phyloP scores from a whole-genome alignment of 176 grass and related monocot genomes.

The Musa troglodytarum region DNA sequence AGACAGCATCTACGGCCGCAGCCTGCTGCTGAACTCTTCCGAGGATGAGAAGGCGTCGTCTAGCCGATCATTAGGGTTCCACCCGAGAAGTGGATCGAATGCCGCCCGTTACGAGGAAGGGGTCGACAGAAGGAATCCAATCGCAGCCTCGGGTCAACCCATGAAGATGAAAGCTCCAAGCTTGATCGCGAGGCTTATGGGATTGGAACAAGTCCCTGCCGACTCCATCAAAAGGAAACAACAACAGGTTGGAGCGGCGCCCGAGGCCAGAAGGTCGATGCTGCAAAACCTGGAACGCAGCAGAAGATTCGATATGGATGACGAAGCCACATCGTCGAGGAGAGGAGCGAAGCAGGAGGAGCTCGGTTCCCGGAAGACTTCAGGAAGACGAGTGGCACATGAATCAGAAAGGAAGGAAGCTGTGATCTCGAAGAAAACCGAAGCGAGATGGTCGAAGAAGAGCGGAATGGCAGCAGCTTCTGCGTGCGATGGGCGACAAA shows the following conservation, averaged over 20 bases:
- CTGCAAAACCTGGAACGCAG: no score
- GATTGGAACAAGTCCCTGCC: constrained; percentile 44
- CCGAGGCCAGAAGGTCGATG: no score
- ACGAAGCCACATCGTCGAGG: not conserved
- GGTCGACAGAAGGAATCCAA: not conserved
- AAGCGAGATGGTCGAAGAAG: constrained; percentile 21
- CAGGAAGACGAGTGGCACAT: not conserved
- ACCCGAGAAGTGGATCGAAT: constrained; percentile 7
- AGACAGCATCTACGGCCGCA: constrained; percentile 49
- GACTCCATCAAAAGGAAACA: no score
- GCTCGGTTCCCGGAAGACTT: not conserved
- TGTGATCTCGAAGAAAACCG: constrained; percentile 17
- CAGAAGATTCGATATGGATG: not conserved
- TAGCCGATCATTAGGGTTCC: constrained; percentile 33
- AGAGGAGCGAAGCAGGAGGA: not conserved
- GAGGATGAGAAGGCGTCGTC: constrained; percentile 41
- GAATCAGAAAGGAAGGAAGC: constrained; percentile 1
- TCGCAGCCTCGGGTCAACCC: constrained; percentile 8
- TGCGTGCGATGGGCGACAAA: constrained; percentile 1
- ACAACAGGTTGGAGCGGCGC: no score
- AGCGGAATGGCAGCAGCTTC: constrained; percentile 14
- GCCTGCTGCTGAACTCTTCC: constrained; percentile 21
- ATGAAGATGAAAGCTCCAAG: constrained; percentile 34
- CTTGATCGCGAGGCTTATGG: constrained; percentile 87
- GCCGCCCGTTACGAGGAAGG: constrained; percentile 24